Base-by-base conservation (phyloP, 78 protist species). In the Chrysochromulina parva region DNA sequence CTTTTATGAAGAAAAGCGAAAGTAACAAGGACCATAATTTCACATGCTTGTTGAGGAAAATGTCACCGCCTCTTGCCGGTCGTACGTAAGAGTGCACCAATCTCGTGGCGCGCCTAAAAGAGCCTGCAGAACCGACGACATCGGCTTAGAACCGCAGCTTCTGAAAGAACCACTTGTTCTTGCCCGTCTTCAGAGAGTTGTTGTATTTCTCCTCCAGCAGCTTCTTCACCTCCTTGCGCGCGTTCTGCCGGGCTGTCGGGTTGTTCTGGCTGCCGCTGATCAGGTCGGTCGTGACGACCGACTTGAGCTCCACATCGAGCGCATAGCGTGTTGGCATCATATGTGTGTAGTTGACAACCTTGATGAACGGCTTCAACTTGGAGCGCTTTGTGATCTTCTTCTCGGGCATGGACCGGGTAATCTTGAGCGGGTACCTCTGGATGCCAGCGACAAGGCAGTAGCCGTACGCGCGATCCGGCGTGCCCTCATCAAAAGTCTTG, bases 131-230 rank as follows among this genome's bases (percentile, higher is more conserved):
- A n/a, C n/a, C n/a, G n/a, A n/a, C n/a, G n/a, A n/a, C 62, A 58
- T 58, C 11, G 65, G 9, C 26, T 93, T 92, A 95, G 97, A 94
- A 98, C 54, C 98, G 93, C 91, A 97, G 96, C 96, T 97, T 96
- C 91, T 93, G 71, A 97, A 98, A 98, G 97, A 97, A 98, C 99
- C 99, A 99, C 91, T 89, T 94, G 99, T 97, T 97, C 96, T 98
- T 96, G 88, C 99, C 99, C 53, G 96, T 47, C 86, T 88, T 91
- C 97, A 95, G 96, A 28, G 95, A 95, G 62, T 14, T 0, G 14
- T 82, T 57, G 85, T 90, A 93, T 26, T 26, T 24, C 76, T 82
- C 95, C 92, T 95, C 90, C 85, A 97, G 88, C 48, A 73, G 24
- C 89, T 85, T 92, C 55, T 85, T 55, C 93, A 97, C 85, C 17